Conservation (phyloP, 2,329 filamentous ascomycete species). For the Pseudogymnoascus sp. region DNA sequence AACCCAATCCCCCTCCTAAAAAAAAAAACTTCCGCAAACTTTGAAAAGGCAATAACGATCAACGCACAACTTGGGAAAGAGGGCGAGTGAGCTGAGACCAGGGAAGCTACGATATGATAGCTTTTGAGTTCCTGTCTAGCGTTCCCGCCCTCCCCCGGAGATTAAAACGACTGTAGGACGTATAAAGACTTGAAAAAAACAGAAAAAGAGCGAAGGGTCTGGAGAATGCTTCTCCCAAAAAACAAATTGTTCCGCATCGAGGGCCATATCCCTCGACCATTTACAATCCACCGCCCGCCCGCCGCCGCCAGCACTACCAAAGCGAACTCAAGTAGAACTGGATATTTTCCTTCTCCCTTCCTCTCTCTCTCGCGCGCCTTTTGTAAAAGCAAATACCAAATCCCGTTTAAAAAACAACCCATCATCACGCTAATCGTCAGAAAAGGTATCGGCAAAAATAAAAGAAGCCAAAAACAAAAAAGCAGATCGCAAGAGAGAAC, state of each 20-base stretch:
- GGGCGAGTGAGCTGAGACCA: background rate
- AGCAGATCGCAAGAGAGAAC: constrained; percentile 8
- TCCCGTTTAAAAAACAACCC: constrained; percentile 11
- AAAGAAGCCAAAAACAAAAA: constrained; percentile 21
- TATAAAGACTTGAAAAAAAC: background rate
- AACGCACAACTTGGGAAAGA: background rate
- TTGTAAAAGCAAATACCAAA: background rate
- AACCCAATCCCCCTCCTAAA: background rate
- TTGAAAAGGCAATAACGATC: background rate
- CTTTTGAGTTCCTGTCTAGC: background rate
- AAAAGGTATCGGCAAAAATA: constrained; percentile 17
- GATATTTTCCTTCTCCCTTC: background rate
- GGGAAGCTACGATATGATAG: too few species aligned
- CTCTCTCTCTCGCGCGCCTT: background rate
- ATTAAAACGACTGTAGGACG: background rate
- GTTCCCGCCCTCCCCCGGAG: background rate
- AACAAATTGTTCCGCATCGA: background rate
- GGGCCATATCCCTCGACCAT: background rate
- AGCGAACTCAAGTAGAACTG: background rate
- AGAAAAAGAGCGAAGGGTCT: background rate
- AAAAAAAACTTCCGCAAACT: background rate
- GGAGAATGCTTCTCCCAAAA: background rate
- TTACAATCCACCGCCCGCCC: background rate
- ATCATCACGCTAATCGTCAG: constrained; percentile 30
- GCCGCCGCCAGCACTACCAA: background rate